A percentile compares a stretch with the other conserved stretches of the same genome.
Conservation (phyloP, 768 basidiomycete genomes). For the Tulasnella sp. region DNA sequence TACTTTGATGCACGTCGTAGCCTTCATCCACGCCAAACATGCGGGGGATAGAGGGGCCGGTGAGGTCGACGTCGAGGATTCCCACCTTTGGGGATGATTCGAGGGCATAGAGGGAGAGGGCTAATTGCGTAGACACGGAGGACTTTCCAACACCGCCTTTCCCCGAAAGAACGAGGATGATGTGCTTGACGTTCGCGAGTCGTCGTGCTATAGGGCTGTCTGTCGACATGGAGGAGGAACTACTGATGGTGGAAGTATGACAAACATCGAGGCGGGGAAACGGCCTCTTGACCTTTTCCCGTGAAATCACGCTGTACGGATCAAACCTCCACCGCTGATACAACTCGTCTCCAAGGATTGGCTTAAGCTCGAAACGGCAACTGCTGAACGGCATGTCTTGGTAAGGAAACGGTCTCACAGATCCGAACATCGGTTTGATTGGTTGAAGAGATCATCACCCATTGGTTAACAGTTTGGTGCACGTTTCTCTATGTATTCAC, state of each 20-base stretch:
- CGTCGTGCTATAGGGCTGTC: constrained; percentile 61
- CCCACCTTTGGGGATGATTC: constrained; percentile 48
- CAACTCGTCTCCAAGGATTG: neutral
- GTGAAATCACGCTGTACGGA: neutral
- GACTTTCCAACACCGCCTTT: constrained; percentile 98
- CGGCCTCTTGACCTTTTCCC: neutral
- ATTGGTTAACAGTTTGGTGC: neutral
- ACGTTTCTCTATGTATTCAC: neutral
- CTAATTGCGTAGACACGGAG: constrained; percentile 87
- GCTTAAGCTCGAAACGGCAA: neutral
- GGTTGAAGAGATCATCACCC: neutral
- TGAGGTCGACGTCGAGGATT: constrained; percentile 90
- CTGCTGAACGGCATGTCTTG: neutral
- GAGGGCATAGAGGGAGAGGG: constrained; percentile 69
- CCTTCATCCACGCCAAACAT: constrained; percentile 76
- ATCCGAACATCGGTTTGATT: neutral
- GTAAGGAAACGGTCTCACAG: neutral
- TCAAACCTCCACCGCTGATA: neutral
- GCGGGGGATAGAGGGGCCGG: constrained; percentile 88
- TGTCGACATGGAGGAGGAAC: constrained; percentile 17
- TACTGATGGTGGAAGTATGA: neutral
- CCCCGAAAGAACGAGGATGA: constrained; percentile 89
- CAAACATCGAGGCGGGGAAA: neutral
- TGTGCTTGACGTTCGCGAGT: constrained; percentile 63
- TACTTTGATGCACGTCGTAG: constrained; percentile 83